Evolutionary conservation across 176 grass and related monocot genomes (phyloP).

Genomic region (Eragrostis nindensis): DNA sequence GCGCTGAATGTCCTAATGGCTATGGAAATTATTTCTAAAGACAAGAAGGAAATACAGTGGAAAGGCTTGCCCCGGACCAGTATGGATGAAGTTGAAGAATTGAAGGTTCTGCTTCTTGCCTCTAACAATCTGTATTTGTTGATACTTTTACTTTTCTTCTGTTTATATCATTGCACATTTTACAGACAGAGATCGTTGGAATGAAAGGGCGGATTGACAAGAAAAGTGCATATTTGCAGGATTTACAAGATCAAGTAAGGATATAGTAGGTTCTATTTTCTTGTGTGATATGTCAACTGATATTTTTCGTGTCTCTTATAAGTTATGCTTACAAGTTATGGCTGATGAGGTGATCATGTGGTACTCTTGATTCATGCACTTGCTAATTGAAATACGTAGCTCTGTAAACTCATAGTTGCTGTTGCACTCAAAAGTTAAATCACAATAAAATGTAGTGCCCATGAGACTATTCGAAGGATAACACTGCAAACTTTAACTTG

Average conservation of each 20-base stretch:
- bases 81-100: conserved; percentile 85
- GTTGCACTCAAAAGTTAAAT: conserved; percentile 6
- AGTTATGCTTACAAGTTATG: conserved; percentile 25
- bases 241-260: conserved; percentile 94
- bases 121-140: conserved; percentile 28
- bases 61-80: conserved; percentile 94
- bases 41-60: conserved; percentile 99
- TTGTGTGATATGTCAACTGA: neutral
- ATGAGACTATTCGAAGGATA: neutral
- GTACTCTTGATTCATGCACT: neutral
- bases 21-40: conserved; percentile 99
- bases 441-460: neutral
- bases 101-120: conserved; percentile 62
- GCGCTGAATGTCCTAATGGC: conserved; percentile 97
- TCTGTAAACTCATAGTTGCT: conserved; percentile 16
- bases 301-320: neutral
- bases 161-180: conserved; percentile 25
- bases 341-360: neutral
- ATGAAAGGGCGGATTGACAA: conserved; percentile 80
- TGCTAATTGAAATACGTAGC: neutral
- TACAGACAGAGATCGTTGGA: conserved; percentile 69
- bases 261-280: neutral
- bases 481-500: neutral
- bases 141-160: conserved; percentile 12
- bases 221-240: conserved; percentile 93